phyloP scores from a whole-genome alignment of 768 basidiomycete species.

The Mycena vulgaris region DNA sequence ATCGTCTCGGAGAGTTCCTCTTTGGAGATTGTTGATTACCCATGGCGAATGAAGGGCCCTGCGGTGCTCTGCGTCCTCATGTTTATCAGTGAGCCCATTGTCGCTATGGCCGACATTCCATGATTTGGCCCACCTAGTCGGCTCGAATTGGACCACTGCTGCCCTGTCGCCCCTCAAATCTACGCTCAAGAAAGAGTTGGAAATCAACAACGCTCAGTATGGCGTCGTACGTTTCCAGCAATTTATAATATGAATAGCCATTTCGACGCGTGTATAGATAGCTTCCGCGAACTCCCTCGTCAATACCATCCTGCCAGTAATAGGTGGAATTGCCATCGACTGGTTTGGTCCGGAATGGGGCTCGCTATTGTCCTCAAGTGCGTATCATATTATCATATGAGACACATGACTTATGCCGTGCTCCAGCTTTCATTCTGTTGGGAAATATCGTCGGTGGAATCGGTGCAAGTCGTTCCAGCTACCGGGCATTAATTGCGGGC shows the following conservation, averaged over 20 bases:
- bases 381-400: background rate
- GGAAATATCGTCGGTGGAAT: slow-evolving; percentile 18
- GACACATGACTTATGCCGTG: no score
- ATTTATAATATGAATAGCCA: background rate
- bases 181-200: slow-evolving; percentile 20
- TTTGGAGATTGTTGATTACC: slow-evolving; percentile 29
- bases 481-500: slow-evolving; percentile 1
- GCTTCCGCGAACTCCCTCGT: slow-evolving; percentile 19
- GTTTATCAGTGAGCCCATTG: slow-evolving; percentile 11
- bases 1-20: no score
- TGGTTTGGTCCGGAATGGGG: slow-evolving; percentile 28
- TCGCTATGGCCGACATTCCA: no score
- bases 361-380: slow-evolving; percentile 21
- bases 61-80: slow-evolving; percentile 21
- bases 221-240: slow-evolving; percentile 8
- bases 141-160: slow-evolving; percentile 25
- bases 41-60: slow-evolving; percentile 27
- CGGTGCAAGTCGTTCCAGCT: slow-evolving; percentile 16
- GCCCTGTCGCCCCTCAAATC: slow-evolving; percentile 26
- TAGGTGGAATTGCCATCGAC: slow-evolving; percentile 22
- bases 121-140: background rate
- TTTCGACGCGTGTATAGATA: background rate
- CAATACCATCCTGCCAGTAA: slow-evolving; percentile 15
- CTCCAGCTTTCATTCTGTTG: background rate
- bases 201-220: slow-evolving; percentile 24